phyloP scores from a whole-genome alignment of 2,329 filamentous ascomycete species.

The Trichoderma simmonsii region DNA sequence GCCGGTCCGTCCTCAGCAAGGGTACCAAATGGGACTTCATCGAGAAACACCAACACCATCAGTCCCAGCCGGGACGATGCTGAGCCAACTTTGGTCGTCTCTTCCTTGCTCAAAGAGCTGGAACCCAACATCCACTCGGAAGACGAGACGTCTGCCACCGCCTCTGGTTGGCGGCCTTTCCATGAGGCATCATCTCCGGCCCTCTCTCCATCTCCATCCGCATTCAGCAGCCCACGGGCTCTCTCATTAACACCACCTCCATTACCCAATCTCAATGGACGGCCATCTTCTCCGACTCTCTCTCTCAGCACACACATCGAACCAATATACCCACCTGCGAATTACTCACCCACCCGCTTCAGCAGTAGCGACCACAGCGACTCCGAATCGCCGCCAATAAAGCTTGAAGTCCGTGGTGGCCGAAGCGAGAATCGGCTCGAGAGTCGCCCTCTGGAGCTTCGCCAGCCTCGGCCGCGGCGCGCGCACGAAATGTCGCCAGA shows the following conservation, averaged over 20 bases:
- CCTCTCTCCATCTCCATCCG: conserved; percentile 62
- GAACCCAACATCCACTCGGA: conserved; percentile 62
- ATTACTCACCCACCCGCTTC: conserved; percentile 62
- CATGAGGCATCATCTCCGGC: conserved; percentile 56
- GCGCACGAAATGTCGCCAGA: conserved; percentile 35
- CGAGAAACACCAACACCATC: conserved; percentile 25
- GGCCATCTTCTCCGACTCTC: conserved; percentile 63
- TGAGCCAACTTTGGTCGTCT: conserved; percentile 77
- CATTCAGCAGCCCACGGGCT: conserved; percentile 64
- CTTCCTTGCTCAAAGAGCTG: conserved; percentile 83
- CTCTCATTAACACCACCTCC: conserved; percentile 69
- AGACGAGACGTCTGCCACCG: conserved; percentile 43
- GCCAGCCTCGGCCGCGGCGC: conserved; percentile 51
- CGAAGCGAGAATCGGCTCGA: conserved; percentile 24
- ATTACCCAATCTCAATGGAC: conserved; percentile 47
- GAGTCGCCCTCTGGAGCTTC: conserved; percentile 45
- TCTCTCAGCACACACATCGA: conserved; percentile 69
- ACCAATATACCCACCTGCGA: conserved; percentile 70
- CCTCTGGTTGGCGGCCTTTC: conserved; percentile 30
- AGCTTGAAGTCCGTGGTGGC: conserved; percentile 25
- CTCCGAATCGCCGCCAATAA: conserved; percentile 36
- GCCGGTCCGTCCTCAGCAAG: conserved; percentile 30
- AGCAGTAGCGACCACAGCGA: conserved; percentile 47
- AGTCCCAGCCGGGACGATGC: conserved; percentile 33
- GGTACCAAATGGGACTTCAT: conserved; percentile 23